Evolutionary conservation across 2,329 filamentous ascomycete genomes (phyloP), one percentile per base, ranked within the genome.

Genomic region (Didymosphaeria variabile): DNA sequence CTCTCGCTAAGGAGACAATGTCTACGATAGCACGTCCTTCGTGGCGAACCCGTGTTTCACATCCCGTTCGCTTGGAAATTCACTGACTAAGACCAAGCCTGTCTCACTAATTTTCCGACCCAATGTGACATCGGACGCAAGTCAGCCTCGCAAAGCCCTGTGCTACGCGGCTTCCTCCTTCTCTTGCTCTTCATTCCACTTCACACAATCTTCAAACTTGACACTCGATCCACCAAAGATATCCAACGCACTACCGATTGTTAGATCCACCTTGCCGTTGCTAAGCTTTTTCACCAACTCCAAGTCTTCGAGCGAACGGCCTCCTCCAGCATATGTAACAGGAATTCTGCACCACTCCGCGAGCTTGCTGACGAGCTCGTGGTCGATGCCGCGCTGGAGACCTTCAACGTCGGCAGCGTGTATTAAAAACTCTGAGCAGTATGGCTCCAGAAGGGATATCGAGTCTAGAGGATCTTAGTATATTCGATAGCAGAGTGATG

Each of bases 321-420:
- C 95, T n/a, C 95, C 95, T 26, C 95, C 95, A 6, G 95, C 95
- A 81, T 99, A 99, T 1, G 95, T 99, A 17, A 98, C 91, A 1
- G 95, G 95, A 68, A 97, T 94, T 42, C 84, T 89, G 76, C 93
- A 97, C 93, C 95, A 98, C 67, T 90, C 82, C 1, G 93, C 88
- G 55, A 99, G 82, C 67, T 85, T 87, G 67, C 84, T 79, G 9
- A 99, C 93, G 13, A 99, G 85, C 67, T 90, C 86, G 77, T 95
- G 90, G 71, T 99, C 95, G 65, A 99, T 91, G 50, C 95, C 95
- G 72, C 88, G 87, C 78, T 98, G 95, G 46, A 98, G 84, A 13
- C 95, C 95, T 80, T 99, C 95, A 65, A 97, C 95, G 78, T 99
- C 95, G 45, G 95, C 95, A 17, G 95, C 95, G 77, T 99, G 95